Evolutionary conservation across 345 rosid species (phyloP), one percentile per base, ranked within the genome.

Genomic region (Durio zibethinus): DNA sequence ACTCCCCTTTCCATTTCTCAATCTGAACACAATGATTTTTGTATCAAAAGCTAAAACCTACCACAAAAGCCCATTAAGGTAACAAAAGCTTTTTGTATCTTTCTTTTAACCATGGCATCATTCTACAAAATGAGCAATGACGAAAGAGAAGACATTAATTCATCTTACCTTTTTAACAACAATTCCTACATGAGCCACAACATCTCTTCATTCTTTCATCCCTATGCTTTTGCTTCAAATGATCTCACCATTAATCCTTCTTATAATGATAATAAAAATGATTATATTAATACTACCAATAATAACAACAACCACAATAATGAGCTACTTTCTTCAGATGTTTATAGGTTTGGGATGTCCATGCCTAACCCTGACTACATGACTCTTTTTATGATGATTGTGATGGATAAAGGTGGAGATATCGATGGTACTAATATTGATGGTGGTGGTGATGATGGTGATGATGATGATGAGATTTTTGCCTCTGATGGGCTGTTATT

Each of bases 401-500:
- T 7, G 5, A 67, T 67, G 72, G 72, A 67, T 67, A 23, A 23
- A 16, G 21, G 4, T 52, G 56, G 8, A 16, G 9, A 52, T 52
- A 23, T 52, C 20, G n/a, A 52, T 52, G 72, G 48, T n/a, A 10
- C 14, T 65, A 18, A 16, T 31, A 21, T n/a, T 0, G 2, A 33
- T 33, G 36, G 36, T 33, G 36, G 2, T 33, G 36, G 36, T 40
- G 68, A 14, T 40, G 63, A n/a, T n/a, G n/a, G 33, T 11, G 72
- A 33, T 10, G 7, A 5, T 8, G 38, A 16, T 57, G 33, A 14
- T 60, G 83, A 78, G 38, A 45, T 84, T 74, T 87, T 91, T 47
- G 57, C 81, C 60, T 83, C 82, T 63, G 89, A 84, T 29, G 95
- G 89, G 0, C 91, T 93, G 0, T 4, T 83, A 31, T 80, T 91